phyloP scores from a whole-genome alignment of 345 rosid genomes.

The Salix brachista region DNA sequence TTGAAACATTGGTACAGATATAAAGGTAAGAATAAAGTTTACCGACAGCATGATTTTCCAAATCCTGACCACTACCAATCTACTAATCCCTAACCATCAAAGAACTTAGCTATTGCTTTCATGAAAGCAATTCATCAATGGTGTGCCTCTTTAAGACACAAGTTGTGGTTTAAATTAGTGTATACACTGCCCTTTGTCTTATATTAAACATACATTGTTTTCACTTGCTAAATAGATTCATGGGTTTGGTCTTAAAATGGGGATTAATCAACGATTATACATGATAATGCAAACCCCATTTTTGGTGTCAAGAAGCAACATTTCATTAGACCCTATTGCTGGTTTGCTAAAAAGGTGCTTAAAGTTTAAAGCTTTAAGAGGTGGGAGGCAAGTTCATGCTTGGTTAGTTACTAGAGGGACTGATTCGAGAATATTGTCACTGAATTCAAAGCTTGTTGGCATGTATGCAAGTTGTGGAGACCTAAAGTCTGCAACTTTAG shows the following conservation, averaged over 20 bases:
- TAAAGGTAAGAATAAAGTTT: no score
- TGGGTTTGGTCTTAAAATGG: background rate
- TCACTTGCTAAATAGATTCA: no score
- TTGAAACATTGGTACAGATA: no score
- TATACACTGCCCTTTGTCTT: no score
- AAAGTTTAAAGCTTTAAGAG: slow-evolving; percentile 22
- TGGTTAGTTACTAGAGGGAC: slow-evolving; percentile 21
- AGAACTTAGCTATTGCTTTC: no score
- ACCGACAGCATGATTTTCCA: no score
- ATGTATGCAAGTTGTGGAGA: slow-evolving; percentile 43
- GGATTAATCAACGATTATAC: background rate
- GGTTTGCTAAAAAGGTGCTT: slow-evolving; percentile 33
- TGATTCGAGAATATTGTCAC: slow-evolving; percentile 16
- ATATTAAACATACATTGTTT: no score
- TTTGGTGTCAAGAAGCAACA: background rate
- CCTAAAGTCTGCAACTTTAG: slow-evolving; percentile 19
- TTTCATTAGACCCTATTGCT: slow-evolving; percentile 4
- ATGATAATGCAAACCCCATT: slow-evolving; percentile 7
- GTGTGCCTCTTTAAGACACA: no score
- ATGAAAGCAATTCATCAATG: no score
- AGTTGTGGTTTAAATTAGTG: no score
- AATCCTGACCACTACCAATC: no score
- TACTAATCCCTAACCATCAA: no score
- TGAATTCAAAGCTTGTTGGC: slow-evolving; percentile 40
- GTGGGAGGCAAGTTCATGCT: slow-evolving; percentile 42